Evolutionary conservation across 495 filamentous ascomycete species (phyloP).

Genomic region (Xylaria telfairii): DNA sequence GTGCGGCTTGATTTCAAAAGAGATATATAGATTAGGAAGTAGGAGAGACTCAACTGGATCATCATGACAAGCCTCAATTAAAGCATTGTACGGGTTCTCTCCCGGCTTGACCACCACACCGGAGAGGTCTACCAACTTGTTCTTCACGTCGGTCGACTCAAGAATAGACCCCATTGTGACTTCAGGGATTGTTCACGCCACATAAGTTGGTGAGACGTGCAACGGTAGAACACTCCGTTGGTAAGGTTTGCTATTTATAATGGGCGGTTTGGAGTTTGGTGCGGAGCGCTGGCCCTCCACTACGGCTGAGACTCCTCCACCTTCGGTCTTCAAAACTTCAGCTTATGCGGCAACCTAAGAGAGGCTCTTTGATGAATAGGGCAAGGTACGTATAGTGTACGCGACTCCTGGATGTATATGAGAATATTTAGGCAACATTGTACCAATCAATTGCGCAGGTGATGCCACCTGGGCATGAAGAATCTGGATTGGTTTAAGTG

Average conservation of each 20-base stretch:
- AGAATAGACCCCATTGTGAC: slow-evolving; percentile 42
- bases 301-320: slow-evolving; percentile 9
- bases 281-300: slow-evolving; percentile 5
- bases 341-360: not conserved
- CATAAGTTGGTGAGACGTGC: not conserved
- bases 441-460: not conserved
- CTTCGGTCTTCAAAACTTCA: not conserved
- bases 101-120: slow-evolving; percentile 53
- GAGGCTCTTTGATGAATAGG: not conserved
- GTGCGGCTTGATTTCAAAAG: not conserved
- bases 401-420: not conserved
- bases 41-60: slow-evolving; percentile 58
- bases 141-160: slow-evolving; percentile 52
- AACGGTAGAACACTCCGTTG: not conserved
- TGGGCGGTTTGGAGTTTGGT: not conserved
- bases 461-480: no score
- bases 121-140: slow-evolving; percentile 64
- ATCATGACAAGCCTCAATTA: slow-evolving; percentile 67
- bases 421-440: not conserved
- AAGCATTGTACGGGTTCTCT: slow-evolving; percentile 77
- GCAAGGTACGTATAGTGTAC: not conserved
- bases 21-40: not conserved
- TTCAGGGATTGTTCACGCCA: not conserved
- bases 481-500: not conserved
- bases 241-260: not conserved